These are phyloP conservation scores for Gossypium sturtianum DNA, from an alignment of 345 rosid species.

Conservation along the genomic window DNA sequence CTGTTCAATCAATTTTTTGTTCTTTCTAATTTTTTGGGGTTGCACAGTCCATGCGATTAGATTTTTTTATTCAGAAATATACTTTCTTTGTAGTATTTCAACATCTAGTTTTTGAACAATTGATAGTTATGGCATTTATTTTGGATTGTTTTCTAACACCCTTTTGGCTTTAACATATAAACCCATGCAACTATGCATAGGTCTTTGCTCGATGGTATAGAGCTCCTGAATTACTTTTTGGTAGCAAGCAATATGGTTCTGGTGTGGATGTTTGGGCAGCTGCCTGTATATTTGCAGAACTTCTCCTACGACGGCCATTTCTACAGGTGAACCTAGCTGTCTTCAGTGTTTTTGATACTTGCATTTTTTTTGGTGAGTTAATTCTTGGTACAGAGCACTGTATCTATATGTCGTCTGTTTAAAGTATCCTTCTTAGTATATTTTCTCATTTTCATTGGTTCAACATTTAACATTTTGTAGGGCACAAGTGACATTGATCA, in stretches of 20 bases:
- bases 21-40: background rate
- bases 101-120: background rate
- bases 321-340: slow-evolving; percentile 44
- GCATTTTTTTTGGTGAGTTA: background rate
- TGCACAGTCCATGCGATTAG: background rate
- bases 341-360: slow-evolving; percentile 6
- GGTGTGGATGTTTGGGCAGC: slow-evolving; percentile 97
- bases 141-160: background rate
- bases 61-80: background rate
- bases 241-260: slow-evolving; percentile 78
- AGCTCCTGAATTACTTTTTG: slow-evolving; percentile 92
- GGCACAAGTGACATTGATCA: slow-evolving; percentile 91
- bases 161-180: slow-evolving; percentile 5
- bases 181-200: slow-evolving; percentile 27
- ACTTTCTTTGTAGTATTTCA: background rate
- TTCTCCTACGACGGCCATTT: slow-evolving; percentile 75
- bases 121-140: background rate
- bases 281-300: slow-evolving; percentile 89
- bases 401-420: background rate
- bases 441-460: slow-evolving; percentile 7
- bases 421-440: background rate
- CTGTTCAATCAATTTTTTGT: background rate
- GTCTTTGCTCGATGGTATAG: slow-evolving; percentile 96
- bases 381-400: background rate
- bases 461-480: slow-evolving; percentile 27